Conservation (phyloP, 2,329 filamentous ascomycete genomes). For the Ceratocystis eucalypticola region DNA sequence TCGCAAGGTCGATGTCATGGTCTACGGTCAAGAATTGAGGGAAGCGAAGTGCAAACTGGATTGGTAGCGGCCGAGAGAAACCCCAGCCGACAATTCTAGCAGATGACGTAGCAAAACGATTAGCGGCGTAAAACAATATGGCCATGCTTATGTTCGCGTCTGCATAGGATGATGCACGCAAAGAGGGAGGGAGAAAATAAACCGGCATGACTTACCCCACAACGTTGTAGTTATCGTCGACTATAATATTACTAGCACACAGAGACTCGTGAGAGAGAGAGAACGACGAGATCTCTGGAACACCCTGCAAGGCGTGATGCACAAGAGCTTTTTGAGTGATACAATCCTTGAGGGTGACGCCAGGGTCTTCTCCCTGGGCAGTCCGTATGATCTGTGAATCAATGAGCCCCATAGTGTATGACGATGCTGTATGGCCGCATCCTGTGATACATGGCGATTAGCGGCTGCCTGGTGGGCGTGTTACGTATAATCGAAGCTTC, state of each 20-base stretch:
- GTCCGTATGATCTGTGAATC: constrained; percentile 12
- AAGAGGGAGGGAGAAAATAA: background rate
- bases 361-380: background rate
- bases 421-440: constrained; percentile 12
- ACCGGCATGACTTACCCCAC: background rate
- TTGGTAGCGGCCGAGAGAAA: constrained; percentile 12
- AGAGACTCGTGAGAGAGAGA: constrained; percentile 16
- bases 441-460: background rate
- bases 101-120: background rate
- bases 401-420: constrained; percentile 15
- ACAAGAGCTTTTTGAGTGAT: constrained; percentile 12
- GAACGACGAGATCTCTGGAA: constrained; percentile 13
- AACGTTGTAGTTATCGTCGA: constrained; percentile 15
- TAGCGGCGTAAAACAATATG: background rate
- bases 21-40: constrained; percentile 15
- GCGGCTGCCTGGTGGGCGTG: background rate
- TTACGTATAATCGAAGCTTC: background rate
- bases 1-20: background rate
- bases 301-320: constrained; percentile 10
- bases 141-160: too few relatives aligned
- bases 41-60: constrained; percentile 16
- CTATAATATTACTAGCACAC: constrained; percentile 13
- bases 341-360: constrained; percentile 10
- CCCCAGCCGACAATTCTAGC: constrained; percentile 16
- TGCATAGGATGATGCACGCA: too few relatives aligned